Conservation (phyloP, 306 rosid species). For the Rosa chinensis region DNA sequence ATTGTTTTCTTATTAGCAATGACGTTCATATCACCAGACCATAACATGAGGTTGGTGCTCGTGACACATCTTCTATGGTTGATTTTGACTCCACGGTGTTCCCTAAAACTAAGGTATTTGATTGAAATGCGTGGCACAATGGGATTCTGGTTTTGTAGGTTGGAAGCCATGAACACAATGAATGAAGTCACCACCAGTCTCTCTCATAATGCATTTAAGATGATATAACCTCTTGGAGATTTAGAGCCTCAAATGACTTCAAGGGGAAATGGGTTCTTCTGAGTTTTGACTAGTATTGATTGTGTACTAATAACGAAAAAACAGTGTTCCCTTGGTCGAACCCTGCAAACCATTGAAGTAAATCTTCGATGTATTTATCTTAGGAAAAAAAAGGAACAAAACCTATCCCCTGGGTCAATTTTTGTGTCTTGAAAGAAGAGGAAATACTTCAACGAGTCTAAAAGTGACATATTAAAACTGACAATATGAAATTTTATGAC, state of each 20-base stretch:
- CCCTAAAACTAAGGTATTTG: constrained; percentile 11
- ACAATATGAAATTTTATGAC: too few relatives aligned
- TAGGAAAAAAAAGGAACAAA: too few relatives aligned
- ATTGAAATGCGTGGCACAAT: constrained; percentile 28
- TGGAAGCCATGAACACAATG: background rate
- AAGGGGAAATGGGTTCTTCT: background rate
- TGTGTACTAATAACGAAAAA: too few relatives aligned
- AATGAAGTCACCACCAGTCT: constrained; percentile 15
- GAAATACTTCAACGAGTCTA: too few relatives aligned
- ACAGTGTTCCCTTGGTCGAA: too few relatives aligned
- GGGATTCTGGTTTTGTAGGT: constrained; percentile 6
- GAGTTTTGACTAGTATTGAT: background rate
- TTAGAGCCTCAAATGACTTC: background rate
- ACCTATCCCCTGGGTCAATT: too few relatives aligned
- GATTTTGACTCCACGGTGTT: constrained; percentile 13
- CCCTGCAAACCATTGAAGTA: too few relatives aligned
- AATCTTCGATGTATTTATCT: too few relatives aligned
- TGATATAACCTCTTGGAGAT: background rate
- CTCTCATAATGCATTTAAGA: background rate
- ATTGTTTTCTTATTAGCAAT: background rate
- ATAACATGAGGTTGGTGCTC: constrained; percentile 1
- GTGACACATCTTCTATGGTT: background rate
- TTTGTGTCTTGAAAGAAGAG: background rate
- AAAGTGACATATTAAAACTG: too few relatives aligned
- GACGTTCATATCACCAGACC: background rate